These are phyloP conservation scores for Wickerhamiella cacticola DNA, from an alignment of 805 yeast species.

Conservation along the genomic window DNA sequence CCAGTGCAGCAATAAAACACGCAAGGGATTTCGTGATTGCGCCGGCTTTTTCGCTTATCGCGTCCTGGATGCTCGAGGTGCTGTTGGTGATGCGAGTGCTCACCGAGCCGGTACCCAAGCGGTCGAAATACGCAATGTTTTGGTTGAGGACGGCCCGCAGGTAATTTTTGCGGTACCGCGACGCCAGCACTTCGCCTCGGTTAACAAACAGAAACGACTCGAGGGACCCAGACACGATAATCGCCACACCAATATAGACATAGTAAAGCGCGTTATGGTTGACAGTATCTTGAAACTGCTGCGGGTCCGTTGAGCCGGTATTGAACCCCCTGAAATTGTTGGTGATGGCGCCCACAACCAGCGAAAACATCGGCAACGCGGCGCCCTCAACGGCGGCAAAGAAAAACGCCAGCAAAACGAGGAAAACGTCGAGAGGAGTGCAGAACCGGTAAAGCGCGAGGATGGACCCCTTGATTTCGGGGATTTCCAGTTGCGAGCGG, in stretches of 20 bases:
- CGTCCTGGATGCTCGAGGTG: conserved; percentile 33
- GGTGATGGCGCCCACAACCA: conserved; percentile 33
- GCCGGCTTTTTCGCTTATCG: conserved; percentile 34
- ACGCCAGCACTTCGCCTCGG: conserved; percentile 33
- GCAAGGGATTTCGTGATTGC: conserved; percentile 31
- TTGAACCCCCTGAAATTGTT: conserved; percentile 28
- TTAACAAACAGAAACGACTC: conserved; percentile 31
- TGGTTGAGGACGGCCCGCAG: conserved; percentile 31
- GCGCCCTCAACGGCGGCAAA: conserved; percentile 32
- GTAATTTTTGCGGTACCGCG: conserved; percentile 31
- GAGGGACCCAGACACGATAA: conserved; percentile 26
- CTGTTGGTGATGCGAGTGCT: conserved; percentile 35
- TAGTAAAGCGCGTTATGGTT: conserved; percentile 32
- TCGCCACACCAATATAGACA: conserved; percentile 32
- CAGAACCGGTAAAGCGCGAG: conserved; percentile 30
- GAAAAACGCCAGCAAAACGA: conserved; percentile 26
- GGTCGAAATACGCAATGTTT: conserved; percentile 34
- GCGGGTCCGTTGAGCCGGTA: conserved; percentile 19
- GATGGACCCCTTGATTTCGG: conserved; percentile 21
- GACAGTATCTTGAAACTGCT: conserved; percentile 28
- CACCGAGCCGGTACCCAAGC: conserved; percentile 34
- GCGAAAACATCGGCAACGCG: conserved; percentile 32
- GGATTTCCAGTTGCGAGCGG: conserved; percentile 26
- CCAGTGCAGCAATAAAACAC: conserved; percentile 32
- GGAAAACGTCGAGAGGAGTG: conserved; percentile 23